Evolutionary conservation across 208 protist genomes (phyloP), one percentile per base, ranked within the genome.

Genomic region (Trichomonas vaginalis): DNA sequence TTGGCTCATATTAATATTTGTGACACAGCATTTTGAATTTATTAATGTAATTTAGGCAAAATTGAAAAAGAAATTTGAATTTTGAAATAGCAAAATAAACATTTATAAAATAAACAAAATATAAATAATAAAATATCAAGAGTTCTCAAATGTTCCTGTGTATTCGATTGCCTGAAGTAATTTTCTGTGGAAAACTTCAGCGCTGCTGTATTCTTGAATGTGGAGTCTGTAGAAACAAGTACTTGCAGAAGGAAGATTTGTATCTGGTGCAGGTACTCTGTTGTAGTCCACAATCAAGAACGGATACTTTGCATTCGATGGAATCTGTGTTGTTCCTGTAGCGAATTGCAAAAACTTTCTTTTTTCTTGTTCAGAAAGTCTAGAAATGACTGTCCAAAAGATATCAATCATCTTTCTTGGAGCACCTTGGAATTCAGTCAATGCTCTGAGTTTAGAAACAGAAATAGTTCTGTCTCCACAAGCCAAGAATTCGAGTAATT

Each of bases 111-210:
- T 70, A 70, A 70, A 70, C 8, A 45, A 37, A 86, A 86, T 45
- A 86, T 39, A 39, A 86, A 37, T 45, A 86, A 27, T 45, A 35
- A 46, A 90, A 51, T 17, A 32, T 92, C 56, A 92, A 35, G 86
- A 56, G 37, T 92, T 92, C 56, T 92, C 86, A 32, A 92, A 92
- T 17, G 86, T 92, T 92, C 86, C 86, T 17, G 86, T 51, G 15
- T 39, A 92, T 51, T 92, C 86, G 37, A 92, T 92, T 17, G 86
- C 86, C 37, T 23, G 15, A 48, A 56, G 42, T 9, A 92, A n/a
- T 39, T 23, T 42, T 51, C 10, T 17, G 4, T 48, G 37, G 1
- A 51, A 17, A 10, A 48, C 56, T 35, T 92, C 45, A 40, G 39
- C 27, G 0, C 0, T 27, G 8, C 23, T 45, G 39, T 92, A 92